These are phyloP conservation scores for Camellia sinensis DNA, from an alignment of 148 eudicot species.

Conservation along the genomic window DNA sequence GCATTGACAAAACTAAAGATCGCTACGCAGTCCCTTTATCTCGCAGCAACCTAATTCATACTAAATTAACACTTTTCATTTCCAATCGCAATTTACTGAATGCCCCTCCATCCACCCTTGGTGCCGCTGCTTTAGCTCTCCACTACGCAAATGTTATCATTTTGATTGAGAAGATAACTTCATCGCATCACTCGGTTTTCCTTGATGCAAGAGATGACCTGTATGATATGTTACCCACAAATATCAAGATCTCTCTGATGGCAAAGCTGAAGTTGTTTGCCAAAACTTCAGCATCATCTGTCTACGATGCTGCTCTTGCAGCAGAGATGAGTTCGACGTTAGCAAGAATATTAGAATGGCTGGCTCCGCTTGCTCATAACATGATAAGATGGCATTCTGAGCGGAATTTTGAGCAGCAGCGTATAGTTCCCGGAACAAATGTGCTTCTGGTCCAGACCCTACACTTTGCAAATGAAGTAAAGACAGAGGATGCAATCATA, in stretches of 20 bases:
- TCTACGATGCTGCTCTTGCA: conserved; percentile 55
- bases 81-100: conserved; percentile 41
- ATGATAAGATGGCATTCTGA: too few species aligned
- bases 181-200: conserved; percentile 66
- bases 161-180: conserved; percentile 69
- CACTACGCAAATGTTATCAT: conserved; percentile 79
- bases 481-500: conserved; percentile 68
- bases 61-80: conserved; percentile 33
- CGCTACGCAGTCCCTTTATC: conserved; percentile 12
- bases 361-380: too few species aligned
- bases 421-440: conserved; percentile 36
- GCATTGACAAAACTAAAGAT: conserved; percentile 10
- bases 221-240: conserved; percentile 66
- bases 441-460: conserved; percentile 78
- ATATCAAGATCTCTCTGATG: conserved; percentile 15
- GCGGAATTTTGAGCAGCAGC: conserved; percentile 22
- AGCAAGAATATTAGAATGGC: too few species aligned
- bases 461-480: conserved; percentile 64
- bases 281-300: conserved; percentile 40
- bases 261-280: conserved; percentile 47
- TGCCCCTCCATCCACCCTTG: conserved; percentile 58
- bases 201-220: conserved; percentile 82
- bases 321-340: conserved; percentile 44
- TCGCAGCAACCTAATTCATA: conserved; percentile 4
- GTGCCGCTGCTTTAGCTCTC: conserved; percentile 67